These are phyloP conservation scores for Botrytis paeoniae DNA, from an alignment of 2,329 filamentous ascomycete genomes.

Conservation along the genomic window DNA sequence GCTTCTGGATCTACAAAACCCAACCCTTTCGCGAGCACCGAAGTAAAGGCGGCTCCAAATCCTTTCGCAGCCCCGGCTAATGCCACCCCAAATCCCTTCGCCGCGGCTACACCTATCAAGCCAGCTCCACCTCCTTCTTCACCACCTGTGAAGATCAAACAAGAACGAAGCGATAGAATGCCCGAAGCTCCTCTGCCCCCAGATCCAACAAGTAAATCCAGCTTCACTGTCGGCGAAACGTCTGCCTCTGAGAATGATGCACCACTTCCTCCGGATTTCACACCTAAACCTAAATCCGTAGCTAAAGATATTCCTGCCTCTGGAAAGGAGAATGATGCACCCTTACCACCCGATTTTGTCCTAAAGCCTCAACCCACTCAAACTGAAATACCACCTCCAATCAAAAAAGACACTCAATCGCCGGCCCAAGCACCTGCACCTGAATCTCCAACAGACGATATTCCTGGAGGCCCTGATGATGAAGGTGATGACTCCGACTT, in stretches of 20 bases:
- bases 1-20: constrained; percentile 24
- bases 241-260: constrained; percentile 42
- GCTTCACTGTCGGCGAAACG: constrained; percentile 40
- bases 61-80: constrained; percentile 9
- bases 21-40: constrained; percentile 23
- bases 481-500: constrained; percentile 36
- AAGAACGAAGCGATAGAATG: constrained; percentile 30
- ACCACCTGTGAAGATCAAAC: constrained; percentile 28
- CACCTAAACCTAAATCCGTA: constrained; percentile 26
- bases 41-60: constrained; percentile 2
- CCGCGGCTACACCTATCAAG: constrained; percentile 21
- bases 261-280: constrained; percentile 43
- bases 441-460: constrained; percentile 31
- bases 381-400: constrained; percentile 16
- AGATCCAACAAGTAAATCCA: constrained; percentile 41
- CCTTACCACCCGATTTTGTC: constrained; percentile 42
- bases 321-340: constrained; percentile 39
- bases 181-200: constrained; percentile 45
- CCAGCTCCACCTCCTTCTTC: constrained; percentile 24
- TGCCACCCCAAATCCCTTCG: constrained; percentile 25
- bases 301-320: background rate
- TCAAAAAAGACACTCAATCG: constrained; percentile 11
- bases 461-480: constrained; percentile 37
- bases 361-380: constrained; percentile 25
- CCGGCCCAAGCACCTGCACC: constrained; percentile 27